Evolutionary conservation across 176 grass and related monocot species (phyloP).

Genomic region (Musa itinerans): DNA sequence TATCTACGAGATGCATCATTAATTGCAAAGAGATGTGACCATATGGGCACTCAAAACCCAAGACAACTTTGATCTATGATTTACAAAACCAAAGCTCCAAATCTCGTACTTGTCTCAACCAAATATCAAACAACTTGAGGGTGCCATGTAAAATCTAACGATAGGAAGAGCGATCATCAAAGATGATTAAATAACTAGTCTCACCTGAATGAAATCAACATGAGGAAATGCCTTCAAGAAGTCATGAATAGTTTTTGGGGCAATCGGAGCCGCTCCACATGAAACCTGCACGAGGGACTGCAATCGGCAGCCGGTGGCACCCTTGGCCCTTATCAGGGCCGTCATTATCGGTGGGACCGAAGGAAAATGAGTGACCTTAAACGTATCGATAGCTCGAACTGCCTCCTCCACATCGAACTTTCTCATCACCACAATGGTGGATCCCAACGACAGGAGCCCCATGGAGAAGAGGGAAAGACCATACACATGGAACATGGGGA

Average conservation of each 20-base stretch:
- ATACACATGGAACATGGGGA: constrained; percentile 95
- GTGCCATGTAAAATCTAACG: too few relatives aligned
- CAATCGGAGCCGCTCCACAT: constrained; percentile 50
- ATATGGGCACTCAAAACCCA: too few relatives aligned
- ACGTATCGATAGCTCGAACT: constrained; percentile 33
- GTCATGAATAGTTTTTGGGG: constrained; percentile 27
- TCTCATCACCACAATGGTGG: constrained; percentile 65
- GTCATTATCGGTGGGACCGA: constrained; percentile 56
- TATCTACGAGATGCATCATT: too few relatives aligned
- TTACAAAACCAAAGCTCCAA: too few relatives aligned
- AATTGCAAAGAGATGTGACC: too few relatives aligned
- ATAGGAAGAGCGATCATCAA: neutral
- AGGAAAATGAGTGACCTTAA: constrained; percentile 58
- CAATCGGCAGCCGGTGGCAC: constrained; percentile 16
- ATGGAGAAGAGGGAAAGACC: constrained; percentile 72
- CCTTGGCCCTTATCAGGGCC: constrained; percentile 28
- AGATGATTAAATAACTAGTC: neutral
- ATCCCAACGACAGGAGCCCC: constrained; percentile 65
- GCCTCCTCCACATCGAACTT: constrained; percentile 44
- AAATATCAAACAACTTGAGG: neutral
- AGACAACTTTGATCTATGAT: too few relatives aligned
- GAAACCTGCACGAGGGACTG: constrained; percentile 53
- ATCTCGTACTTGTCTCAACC: neutral
- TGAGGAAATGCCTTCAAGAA: constrained; percentile 54
- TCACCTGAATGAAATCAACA: constrained; percentile 81